Base-by-base conservation (phyloP, 176 grass and related monocot species). In the Panicum miliaceum region DNA sequence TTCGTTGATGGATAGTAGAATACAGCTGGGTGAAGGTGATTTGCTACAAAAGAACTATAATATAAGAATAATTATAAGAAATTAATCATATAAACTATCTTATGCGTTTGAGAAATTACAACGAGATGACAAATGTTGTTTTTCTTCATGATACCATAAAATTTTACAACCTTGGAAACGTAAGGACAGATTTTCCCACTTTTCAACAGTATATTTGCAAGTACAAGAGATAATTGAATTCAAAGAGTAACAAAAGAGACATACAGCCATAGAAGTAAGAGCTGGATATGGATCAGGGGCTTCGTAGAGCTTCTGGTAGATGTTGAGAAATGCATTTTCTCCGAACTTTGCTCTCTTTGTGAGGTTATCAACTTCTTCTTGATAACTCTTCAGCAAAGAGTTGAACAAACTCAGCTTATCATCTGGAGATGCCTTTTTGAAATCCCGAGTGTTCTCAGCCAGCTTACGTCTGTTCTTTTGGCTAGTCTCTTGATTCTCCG, bases 281-380 rank as follows among this genome's bases (percentile, higher is more conserved):
- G 86, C 86, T 84, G 97, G 97, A 91, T 99, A 99, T 26, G 91
- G 97, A 88, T 99, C 97, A 82, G 97, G 97, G 67, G 97, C 97
- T 94, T 99, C 97, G 89, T 99, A 99, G 41, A 99, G 88, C 78
- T 99, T 99, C 91, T 99, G 93, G 61, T 99, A 99, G 58, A 99
- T 99, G 87, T 99, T 99, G 84, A 99, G 97, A 92, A 99, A 99
- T 36, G 97, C 79, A 94, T 99, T 99, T 94, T 99, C 97, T 63
- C 97, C 97, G 35, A 99, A 99, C 59, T 99, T 99, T 58, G 97
- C 97, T 90, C 97, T 96, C 88, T 99, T 99, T 63, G 97, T 99
- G 75, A 99, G 90, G 71, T 99, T 99, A 79, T 99, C 97, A 68
- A 99, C 97, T 87, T 96, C 97, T 76, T 99, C 97, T 88, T 99